phyloP scores from a whole-genome alignment of 345 rosid genomes.

The Lepidium sativum region DNA sequence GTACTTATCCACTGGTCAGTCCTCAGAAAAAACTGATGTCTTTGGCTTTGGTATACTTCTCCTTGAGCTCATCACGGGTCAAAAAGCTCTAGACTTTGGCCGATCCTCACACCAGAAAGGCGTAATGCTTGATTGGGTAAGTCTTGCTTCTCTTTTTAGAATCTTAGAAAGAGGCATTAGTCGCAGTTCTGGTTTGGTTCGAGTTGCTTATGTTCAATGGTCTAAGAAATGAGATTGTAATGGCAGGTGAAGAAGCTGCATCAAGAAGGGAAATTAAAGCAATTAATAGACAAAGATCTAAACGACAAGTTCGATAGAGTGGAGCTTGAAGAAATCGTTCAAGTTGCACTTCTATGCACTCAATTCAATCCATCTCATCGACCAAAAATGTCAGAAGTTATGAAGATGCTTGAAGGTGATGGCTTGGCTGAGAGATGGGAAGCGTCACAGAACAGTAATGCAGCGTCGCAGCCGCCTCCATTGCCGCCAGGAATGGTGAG shows the following conservation, averaged over 20 bases:
- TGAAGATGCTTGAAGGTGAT: constrained; percentile 80
- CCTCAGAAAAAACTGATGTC: constrained; percentile 92
- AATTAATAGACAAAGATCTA: constrained; percentile 74
- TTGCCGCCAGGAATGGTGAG: constrained; percentile 20
- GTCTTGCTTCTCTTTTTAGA: not conserved
- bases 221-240: not conserved
- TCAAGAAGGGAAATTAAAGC: constrained; percentile 64
- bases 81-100: constrained; percentile 83
- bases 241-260: constrained; percentile 87
- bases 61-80: constrained; percentile 88
- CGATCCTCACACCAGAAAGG: constrained; percentile 84
- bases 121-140: constrained; percentile 94
- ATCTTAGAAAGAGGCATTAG: not conserved
- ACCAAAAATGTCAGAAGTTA: constrained; percentile 74
- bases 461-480: constrained; percentile 28
- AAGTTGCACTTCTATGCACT: constrained; percentile 77
- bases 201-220: not conserved
- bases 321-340: constrained; percentile 70
- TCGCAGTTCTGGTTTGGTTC: not conserved
- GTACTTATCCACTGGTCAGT: constrained; percentile 82
- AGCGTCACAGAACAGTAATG: constrained; percentile 45
- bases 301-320: constrained; percentile 49
- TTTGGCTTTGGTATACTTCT: constrained; percentile 92
- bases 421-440: constrained; percentile 87
- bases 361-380: constrained; percentile 59